phyloP scores from a whole-genome alignment of 495 filamentous ascomycete species.

The Lineolata rhizophorae region DNA sequence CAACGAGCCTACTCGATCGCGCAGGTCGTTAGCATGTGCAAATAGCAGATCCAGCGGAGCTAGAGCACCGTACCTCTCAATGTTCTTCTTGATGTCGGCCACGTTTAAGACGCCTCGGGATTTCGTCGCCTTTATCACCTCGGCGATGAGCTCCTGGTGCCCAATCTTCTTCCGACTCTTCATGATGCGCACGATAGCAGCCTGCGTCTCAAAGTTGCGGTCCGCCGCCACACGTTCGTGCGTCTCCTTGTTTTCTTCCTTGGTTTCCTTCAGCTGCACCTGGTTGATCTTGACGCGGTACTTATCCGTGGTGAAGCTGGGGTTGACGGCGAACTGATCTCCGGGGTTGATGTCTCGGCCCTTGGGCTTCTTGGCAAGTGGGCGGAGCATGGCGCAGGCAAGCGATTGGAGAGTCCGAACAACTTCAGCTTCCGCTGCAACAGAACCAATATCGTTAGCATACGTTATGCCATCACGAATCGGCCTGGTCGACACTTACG shows the following conservation, averaged over 20 bases:
- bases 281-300: conserved; percentile 96
- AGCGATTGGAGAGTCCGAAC: conserved; percentile 83
- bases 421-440: conserved; percentile 51
- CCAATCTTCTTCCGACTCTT: conserved; percentile 78
- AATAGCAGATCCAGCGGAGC: neutral
- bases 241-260: conserved; percentile 75
- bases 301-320: conserved; percentile 53
- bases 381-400: conserved; percentile 69
- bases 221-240: conserved; percentile 78
- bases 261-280: conserved; percentile 89
- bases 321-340: conserved; percentile 68
- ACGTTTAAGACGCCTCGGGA: conserved; percentile 64
- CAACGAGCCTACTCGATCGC: conserved; percentile 39
- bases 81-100: conserved; percentile 80
- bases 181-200: conserved; percentile 92
- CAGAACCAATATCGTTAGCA: conserved; percentile 11
- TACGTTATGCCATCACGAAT: conserved; percentile 1
- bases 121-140: conserved; percentile 78
- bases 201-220: conserved; percentile 86
- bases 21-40: conserved; percentile 2
- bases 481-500: conserved; percentile 24
- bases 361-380: conserved; percentile 72
- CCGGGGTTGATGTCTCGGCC: conserved; percentile 52
- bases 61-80: conserved; percentile 52
- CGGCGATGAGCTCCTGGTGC: conserved; percentile 58